phyloP scores from a whole-genome alignment of 169 alveolate species.

The Theileria orientalis region DNA sequence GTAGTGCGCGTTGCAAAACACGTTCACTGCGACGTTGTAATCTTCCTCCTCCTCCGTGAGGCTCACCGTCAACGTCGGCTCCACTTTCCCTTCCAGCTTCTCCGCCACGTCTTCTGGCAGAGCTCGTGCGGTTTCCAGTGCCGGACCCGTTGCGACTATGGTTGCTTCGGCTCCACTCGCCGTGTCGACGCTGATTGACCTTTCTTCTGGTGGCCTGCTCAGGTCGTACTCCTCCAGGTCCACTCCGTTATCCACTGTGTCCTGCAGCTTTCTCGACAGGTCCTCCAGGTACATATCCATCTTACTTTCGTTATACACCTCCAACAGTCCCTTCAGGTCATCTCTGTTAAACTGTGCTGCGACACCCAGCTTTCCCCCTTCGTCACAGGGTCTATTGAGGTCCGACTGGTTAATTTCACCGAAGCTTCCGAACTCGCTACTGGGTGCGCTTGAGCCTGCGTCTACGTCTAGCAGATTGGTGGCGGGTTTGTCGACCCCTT shows the following conservation, averaged over 20 bases:
- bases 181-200: constrained; percentile 7
- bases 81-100: neutral
- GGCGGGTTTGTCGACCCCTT: neutral
- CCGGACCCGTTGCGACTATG: neutral
- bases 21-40: constrained; percentile 70
- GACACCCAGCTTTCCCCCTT: too few species aligned
- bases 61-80: constrained; percentile 51
- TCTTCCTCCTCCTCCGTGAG: constrained; percentile 84
- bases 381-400: too few species aligned
- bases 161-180: neutral
- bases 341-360: too few species aligned
- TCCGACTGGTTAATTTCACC: too few species aligned
- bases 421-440: too few species aligned
- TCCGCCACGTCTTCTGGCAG: neutral
- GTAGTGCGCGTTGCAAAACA: constrained; percentile 58
- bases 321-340: neutral
- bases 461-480: neutral
- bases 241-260: neutral
- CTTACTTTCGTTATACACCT: neutral
- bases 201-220: neutral
- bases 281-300: neutral
- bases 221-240: constrained; percentile 14
- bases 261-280: neutral
- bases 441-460: too few species aligned
- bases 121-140: neutral